A percentile compares a stretch with the other conserved stretches of the same genome.
Evolutionary conservation across 2,329 filamentous ascomycete species (phyloP).

Genomic region (Helicocarpus griseus): DNA sequence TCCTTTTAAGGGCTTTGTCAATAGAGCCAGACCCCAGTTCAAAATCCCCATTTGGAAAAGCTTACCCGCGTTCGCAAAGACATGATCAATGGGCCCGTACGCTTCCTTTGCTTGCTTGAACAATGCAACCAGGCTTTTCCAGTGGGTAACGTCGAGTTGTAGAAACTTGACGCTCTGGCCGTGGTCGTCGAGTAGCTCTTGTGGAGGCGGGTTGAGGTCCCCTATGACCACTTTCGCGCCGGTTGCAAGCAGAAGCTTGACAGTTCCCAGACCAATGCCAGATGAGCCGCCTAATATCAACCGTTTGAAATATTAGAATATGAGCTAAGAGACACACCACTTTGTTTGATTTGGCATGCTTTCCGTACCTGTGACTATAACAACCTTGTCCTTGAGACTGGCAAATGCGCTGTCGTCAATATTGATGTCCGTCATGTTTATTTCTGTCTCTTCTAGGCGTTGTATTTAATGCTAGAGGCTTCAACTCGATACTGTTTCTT

Average conservation of each 20-base stretch:
- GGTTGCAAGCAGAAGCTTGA: constrained; percentile 40
- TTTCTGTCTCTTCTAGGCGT: not conserved
- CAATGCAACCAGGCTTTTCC: constrained; percentile 41
- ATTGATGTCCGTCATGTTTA: constrained; percentile 16
- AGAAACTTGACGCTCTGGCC: constrained; percentile 24
- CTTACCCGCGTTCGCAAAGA: constrained; percentile 42
- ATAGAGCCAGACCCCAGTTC: not conserved
- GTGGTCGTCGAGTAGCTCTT: constrained; percentile 20
- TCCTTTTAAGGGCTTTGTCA: constrained; percentile 23
- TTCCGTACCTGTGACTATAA: constrained; percentile 43
- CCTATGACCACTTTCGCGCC: constrained; percentile 48
- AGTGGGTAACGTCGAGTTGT: constrained; percentile 40
- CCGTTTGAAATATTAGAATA: constrained; percentile 1
- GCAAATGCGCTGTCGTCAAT: constrained; percentile 38
- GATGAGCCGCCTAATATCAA: constrained; percentile 42
- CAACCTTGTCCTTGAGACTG: constrained; percentile 40
- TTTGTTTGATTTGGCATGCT: not conserved
- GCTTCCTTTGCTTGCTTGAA: constrained; percentile 42
- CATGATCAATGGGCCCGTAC: constrained; percentile 37
- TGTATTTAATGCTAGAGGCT: not conserved
- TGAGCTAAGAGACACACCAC: too few species aligned
- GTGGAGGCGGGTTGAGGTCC: constrained; percentile 40
- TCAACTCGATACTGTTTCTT: too few species aligned
- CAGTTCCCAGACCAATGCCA: constrained; percentile 51
- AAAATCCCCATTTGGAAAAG: not conserved